Conservation (phyloP, 148 eudicot genomes). For the Amaranthus palmeri region DNA sequence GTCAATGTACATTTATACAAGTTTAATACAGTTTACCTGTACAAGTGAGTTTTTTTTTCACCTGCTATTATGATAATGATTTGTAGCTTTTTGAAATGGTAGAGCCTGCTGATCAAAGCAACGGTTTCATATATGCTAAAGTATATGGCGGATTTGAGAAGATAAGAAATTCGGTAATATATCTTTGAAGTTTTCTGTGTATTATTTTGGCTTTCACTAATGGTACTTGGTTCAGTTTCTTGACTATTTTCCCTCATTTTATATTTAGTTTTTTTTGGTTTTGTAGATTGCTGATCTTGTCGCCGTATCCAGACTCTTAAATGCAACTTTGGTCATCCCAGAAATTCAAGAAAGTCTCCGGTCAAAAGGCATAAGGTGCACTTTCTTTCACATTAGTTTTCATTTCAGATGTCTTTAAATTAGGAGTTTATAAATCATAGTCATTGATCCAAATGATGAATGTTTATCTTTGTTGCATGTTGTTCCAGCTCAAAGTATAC, state of each 20-base stretch:
- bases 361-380: constrained; percentile 83
- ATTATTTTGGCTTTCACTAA: neutral
- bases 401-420: constrained; percentile 14
- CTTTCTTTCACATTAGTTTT: constrained; percentile 4
- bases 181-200: constrained; percentile 17
- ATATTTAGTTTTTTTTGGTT: constrained; percentile 19
- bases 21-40: too few species aligned
- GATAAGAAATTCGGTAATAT: constrained; percentile 67
- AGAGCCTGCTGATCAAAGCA: constrained; percentile 64
- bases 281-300: constrained; percentile 93
- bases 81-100: constrained; percentile 13
- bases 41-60: too few species aligned
- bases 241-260: neutral
- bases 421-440: constrained; percentile 2
- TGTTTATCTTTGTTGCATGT: constrained; percentile 16
- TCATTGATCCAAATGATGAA: constrained; percentile 15
- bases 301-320: constrained; percentile 74
- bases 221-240: neutral
- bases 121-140: constrained; percentile 91
- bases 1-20: too few species aligned
- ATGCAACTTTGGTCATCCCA: constrained; percentile 94
- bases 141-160: constrained; percentile 89
- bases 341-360: constrained; percentile 82
- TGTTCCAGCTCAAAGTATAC: constrained; percentile 71
- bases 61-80: too few species aligned